Conservation (phyloP, 2,329 filamentous ascomycete genomes). For the Stagonosporopsis chrysanthemi region DNA sequence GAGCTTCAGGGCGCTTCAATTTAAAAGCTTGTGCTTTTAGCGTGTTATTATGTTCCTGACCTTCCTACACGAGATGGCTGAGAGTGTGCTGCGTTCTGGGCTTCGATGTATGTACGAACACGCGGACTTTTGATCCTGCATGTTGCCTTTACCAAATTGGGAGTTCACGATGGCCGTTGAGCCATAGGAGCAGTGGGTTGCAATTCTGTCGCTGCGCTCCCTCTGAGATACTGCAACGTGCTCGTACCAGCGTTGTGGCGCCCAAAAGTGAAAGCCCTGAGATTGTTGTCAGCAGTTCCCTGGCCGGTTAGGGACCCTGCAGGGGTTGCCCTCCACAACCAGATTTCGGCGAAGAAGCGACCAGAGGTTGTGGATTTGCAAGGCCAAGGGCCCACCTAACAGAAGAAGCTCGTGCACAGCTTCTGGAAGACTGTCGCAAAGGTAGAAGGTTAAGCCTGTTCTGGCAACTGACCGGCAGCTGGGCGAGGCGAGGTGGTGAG, state of each 20-base stretch:
- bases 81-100: slow-evolving; percentile 23
- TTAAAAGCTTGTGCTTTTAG: slow-evolving; percentile 4
- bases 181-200: no score
- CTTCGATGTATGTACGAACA: slow-evolving; percentile 2
- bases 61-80: slow-evolving; percentile 19
- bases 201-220: no score
- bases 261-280: slow-evolving; percentile 9
- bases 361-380: slow-evolving; percentile 17
- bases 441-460: slow-evolving; percentile 20
- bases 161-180: slow-evolving; percentile 12
- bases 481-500: slow-evolving; percentile 14
- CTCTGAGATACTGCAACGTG: slow-evolving; percentile 12
- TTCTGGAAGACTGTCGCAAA: slow-evolving; percentile 30
- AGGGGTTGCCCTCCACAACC: slow-evolving; percentile 23
- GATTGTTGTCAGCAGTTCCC: slow-evolving; percentile 7
- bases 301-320: slow-evolving; percentile 28
- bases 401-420: slow-evolving; percentile 26
- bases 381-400: slow-evolving; percentile 19
- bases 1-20: slow-evolving; percentile 2
- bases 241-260: slow-evolving; percentile 13
- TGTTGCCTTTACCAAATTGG: neutral
- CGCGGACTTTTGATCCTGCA: neutral
- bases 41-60: slow-evolving; percentile 18
- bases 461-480: slow-evolving; percentile 18
- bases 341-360: slow-evolving; percentile 17